Evolutionary conservation across 345 rosid species (phyloP), one percentile per base, ranked within the genome.

Genomic region (Aquilaria sinensis): DNA sequence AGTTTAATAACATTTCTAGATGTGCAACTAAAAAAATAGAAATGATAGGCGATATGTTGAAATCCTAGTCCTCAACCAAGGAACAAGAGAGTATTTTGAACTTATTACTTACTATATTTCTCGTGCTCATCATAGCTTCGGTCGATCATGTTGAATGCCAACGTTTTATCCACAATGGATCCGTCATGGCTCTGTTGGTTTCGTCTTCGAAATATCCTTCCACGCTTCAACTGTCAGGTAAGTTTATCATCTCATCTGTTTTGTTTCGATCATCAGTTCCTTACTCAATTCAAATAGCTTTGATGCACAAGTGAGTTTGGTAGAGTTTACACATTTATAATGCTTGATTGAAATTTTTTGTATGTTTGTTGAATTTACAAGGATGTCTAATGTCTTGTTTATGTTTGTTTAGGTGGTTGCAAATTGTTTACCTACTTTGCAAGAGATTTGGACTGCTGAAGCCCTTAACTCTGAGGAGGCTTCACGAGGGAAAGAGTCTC

Each of bases 191-290:
- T 76, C 96, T 97, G 74, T 92, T 92, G 56, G 76, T 87, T 56
- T 80, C 71, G 56, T 77, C 96, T n/a, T 83, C 82, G 67, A 88
- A 92, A 65, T 84, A 85, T 67, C 73, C 88, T 13, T 93, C 99
- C 31, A 95, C 96, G 56, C 88, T 97, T 41, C 97, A 93, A 58
- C 99, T 96, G 62, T 93, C 99, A 57, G 97, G 99, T 93, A 79
- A 80, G 47, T 75, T 57, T 13, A 47, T n/a, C 58, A 58, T 50
- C 67, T 61, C 53, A 32, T 32, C 43, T 8, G 31, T 5, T 50
- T n/a, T 1, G 47, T 31, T 46, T 58, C n/a, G 2, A 46, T 47
- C n/a, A n/a, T 30, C 32, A 11, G 55, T 53, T 65, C 9, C 29
- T 61, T 71, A 23, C 23, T 51, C 31, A 55, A 47, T 23, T 61